phyloP scores from a whole-genome alignment of 2,329 filamentous ascomycete genomes.

The Lachnellula subtilissima region DNA sequence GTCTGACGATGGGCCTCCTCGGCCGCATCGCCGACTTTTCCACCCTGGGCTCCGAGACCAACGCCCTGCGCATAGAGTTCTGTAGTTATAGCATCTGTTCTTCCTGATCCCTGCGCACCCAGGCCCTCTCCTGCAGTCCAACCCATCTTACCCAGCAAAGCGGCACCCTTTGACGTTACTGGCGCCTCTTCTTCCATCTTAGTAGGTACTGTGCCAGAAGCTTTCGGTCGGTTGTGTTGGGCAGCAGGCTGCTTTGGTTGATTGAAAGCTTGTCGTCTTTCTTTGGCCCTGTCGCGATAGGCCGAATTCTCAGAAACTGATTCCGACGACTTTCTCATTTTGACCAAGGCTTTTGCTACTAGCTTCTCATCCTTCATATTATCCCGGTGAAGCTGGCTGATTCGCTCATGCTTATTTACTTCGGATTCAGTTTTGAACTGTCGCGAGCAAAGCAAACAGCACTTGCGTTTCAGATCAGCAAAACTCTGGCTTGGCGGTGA shows the following conservation, averaged over 20 bases:
- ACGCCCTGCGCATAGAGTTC: constrained; percentile 64
- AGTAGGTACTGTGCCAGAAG: constrained; percentile 14
- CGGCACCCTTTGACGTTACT: constrained; percentile 56
- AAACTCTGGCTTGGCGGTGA: constrained; percentile 50
- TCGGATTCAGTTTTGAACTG: constrained; percentile 51
- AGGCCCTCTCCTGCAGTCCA: constrained; percentile 63
- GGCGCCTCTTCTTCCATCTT: constrained; percentile 37
- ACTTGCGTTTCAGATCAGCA: constrained; percentile 51
- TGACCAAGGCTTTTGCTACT: constrained; percentile 35
- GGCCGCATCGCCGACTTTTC: constrained; percentile 64
- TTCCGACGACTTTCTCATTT: constrained; percentile 32
- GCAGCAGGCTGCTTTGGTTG: constrained; percentile 51
- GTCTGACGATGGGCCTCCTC: constrained; percentile 60
- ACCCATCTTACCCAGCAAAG: constrained; percentile 68
- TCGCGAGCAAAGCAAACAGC: constrained; percentile 58
- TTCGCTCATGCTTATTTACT: constrained; percentile 54
- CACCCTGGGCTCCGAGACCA: constrained; percentile 63
- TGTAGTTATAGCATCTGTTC: constrained; percentile 59
- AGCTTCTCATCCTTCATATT: constrained; percentile 49
- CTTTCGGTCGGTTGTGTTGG: constrained; percentile 33
- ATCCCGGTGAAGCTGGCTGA: constrained; percentile 51
- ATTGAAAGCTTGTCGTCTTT: constrained; percentile 58
- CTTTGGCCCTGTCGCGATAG: constrained; percentile 58
- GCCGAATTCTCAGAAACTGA: constrained; percentile 17
- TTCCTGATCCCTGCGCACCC: constrained; percentile 57